phyloP scores from a whole-genome alignment of 495 filamentous ascomycete genomes.

The Xylaria bambusicola region DNA sequence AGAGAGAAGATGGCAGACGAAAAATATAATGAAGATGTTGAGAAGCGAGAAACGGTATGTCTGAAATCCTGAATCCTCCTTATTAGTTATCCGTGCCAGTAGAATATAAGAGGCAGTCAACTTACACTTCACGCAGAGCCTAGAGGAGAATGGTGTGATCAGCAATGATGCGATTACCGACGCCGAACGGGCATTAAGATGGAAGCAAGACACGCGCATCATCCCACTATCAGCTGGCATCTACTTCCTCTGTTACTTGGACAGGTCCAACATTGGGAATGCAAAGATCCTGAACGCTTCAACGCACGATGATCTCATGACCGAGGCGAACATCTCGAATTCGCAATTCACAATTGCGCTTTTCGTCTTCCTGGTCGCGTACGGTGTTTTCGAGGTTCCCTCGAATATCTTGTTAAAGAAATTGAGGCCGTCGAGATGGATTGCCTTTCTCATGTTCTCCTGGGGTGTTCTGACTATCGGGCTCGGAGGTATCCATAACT shows the following conservation, averaged over 20 bases:
- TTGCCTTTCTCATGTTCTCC: conserved; percentile 60
- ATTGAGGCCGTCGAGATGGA: conserved; percentile 52
- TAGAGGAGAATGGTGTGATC: neutral
- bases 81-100: neutral
- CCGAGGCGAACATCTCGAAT: conserved; percentile 60
- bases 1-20: conserved; percentile 9
- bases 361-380: conserved; percentile 53
- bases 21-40: conserved; percentile 5
- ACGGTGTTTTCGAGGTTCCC: conserved; percentile 47
- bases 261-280: conserved; percentile 40
- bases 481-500: conserved; percentile 53
- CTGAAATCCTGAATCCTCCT: neutral
- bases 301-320: conserved; percentile 59
- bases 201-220: conserved; percentile 62
- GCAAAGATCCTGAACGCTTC: conserved; percentile 45
- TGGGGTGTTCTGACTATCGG: conserved; percentile 58
- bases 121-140: conserved; percentile 6
- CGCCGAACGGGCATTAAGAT: conserved; percentile 45
- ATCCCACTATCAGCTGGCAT: conserved; percentile 54
- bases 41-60: conserved; percentile 3
- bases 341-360: conserved; percentile 69
- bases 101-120: neutral
- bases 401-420: conserved; percentile 80
- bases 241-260: conserved; percentile 59
- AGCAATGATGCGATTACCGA: conserved; percentile 24